Evolutionary conservation across 129 eudicot species (phyloP).

Genomic region (Glebionis coronaria): DNA sequence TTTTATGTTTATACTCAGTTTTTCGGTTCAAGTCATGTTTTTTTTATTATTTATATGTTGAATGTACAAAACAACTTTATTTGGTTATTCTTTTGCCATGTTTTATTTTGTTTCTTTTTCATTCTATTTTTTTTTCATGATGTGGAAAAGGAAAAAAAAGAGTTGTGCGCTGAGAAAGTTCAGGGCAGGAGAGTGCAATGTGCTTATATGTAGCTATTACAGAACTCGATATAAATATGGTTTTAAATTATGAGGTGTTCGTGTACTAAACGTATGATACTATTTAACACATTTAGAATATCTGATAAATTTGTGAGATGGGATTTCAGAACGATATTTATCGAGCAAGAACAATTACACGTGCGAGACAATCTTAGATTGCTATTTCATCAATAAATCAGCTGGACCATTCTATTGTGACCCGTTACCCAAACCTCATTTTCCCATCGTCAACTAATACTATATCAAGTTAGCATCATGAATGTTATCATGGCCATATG

Average conservation of each 20-base stretch:
- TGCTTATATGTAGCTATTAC: constrained; percentile 85
- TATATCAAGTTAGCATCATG: too few species aligned
- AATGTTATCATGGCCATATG: too few species aligned
- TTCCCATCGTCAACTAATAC: too few species aligned
- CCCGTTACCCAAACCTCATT: too few species aligned
- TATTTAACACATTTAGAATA: not conserved
- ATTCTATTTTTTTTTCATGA: not conserved
- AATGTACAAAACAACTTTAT: too few species aligned
- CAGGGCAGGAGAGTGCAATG: constrained; percentile 85
- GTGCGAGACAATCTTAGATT: constrained; percentile 86
- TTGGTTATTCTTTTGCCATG: too few species aligned
- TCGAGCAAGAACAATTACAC: constrained; percentile 28
- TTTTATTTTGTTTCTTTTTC: too few species aligned
- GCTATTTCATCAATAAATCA: constrained; percentile 78
- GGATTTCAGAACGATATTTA: constrained; percentile 45
- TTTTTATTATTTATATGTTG: too few species aligned
- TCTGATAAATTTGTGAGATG: constrained; percentile 13
- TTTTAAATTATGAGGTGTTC: constrained; percentile 62
- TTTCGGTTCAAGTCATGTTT: too few species aligned
- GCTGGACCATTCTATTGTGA: too few species aligned
- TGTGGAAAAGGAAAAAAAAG: constrained; percentile 48
- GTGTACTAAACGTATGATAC: too few species aligned
- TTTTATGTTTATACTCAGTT: too few species aligned
- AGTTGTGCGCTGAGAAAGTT: constrained; percentile 67
- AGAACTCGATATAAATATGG: constrained; percentile 93